A percentile compares a stretch with the other conserved stretches of the same genome.
phyloP scores from a whole-genome alignment of 306 rosid species.

The Vigna reflexopilosa region DNA sequence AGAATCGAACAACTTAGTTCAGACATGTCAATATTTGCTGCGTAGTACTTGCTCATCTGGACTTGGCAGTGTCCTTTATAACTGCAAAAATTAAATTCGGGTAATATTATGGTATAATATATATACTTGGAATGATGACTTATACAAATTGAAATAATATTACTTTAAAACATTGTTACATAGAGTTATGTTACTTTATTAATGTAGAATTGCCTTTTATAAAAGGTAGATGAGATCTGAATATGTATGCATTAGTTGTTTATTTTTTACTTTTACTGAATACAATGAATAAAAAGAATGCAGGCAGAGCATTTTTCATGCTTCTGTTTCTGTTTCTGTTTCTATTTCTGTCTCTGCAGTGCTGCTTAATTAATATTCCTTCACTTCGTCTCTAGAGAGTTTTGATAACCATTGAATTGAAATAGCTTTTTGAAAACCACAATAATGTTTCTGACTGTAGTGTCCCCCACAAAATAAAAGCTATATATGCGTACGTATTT shows the following conservation, averaged over 20 bases:
- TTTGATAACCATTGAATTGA: constrained; percentile 11
- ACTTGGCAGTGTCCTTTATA: neutral
- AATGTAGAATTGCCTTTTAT: neutral
- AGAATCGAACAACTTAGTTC: neutral
- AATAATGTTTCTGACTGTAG: constrained; percentile 40
- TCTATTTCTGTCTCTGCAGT: neutral
- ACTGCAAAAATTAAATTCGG: neutral
- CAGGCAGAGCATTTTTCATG: constrained; percentile 31
- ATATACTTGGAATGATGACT: no score
- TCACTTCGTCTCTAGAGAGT: constrained; percentile 6
- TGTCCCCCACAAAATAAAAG: constrained; percentile 37
- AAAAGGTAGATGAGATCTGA: neutral
- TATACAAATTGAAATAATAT: neutral
- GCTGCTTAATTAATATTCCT: constrained; percentile 17
- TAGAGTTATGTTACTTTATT: no score
- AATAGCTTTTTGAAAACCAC: constrained; percentile 34
- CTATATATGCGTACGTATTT: neutral
- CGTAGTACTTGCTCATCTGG: constrained; percentile 15
- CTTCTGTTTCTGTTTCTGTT: neutral
- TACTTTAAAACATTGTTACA: no score
- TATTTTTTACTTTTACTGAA: constrained; percentile 32
- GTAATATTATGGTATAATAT: neutral
- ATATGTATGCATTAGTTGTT: neutral
- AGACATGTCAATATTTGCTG: constrained; percentile 41
- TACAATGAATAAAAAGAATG: neutral